Percentiles rank a stretch among this genome's conserved stretches.
phyloP scores from a whole-genome alignment of 148 eudicot genomes.

The Persicaria tinctoria region DNA sequence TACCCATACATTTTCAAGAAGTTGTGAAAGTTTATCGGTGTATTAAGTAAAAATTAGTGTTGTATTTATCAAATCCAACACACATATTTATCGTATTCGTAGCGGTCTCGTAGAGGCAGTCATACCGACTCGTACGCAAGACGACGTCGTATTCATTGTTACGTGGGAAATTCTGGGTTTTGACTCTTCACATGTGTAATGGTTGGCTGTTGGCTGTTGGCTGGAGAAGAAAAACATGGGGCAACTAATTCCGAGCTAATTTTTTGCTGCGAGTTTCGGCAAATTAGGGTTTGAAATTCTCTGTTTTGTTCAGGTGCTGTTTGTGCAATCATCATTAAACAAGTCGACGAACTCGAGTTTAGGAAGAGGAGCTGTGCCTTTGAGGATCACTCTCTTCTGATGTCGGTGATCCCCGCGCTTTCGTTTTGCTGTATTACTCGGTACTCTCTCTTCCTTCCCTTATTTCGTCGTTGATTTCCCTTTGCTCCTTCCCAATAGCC shows the following conservation, averaged over 20 bases:
- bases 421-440: not conserved
- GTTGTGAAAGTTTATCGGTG: no score
- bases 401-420: not conserved
- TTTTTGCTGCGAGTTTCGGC: not conserved
- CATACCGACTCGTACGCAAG: not conserved
- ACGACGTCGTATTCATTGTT: constrained; percentile 8
- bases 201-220: not conserved
- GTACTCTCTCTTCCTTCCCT: not conserved
- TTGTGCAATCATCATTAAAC: not conserved
- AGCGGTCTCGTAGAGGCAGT: no score
- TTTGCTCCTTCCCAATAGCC: not conserved
- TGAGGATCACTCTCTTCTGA: not conserved
- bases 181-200: constrained; percentile 9
- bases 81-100: no score
- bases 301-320: not conserved
- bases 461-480: not conserved
- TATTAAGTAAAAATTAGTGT: no score
- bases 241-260: not conserved
- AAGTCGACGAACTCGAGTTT: not conserved
- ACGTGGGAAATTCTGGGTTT: not conserved
- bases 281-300: not conserved
- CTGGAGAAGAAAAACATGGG: not conserved
- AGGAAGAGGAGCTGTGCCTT: not conserved
- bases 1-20: no score
- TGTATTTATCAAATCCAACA: no score